Percentiles rank a stretch among this genome's conserved stretches.
Conservation (phyloP, 129 eudicot species). For the Daucus carota region DH1_v3.0 NC_030388.2:8524001-8524500, state of each 20-base stretch:
- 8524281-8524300: not conserved
- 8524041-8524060: not conserved
- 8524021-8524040: not conserved
- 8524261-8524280: not conserved
- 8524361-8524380: conserved; percentile 79
- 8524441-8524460: not conserved
- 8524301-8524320: conserved; percentile 32
- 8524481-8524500: conserved; percentile 7
- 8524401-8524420: not conserved
- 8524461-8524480: not conserved
- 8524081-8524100: not conserved
- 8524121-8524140: not conserved
- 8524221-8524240: not conserved
- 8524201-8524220: not conserved
- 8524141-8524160: not conserved
- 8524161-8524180: not conserved
- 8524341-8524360: conserved; percentile 64
- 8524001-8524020: not conserved
- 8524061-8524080: not conserved
- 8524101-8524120: not conserved
- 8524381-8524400: conserved; percentile 1
- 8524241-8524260: not conserved
- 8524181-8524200: not conserved
- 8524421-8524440: not conserved
- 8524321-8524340: conserved; percentile 69